Evolutionary conservation across 2,329 filamentous ascomycete species (phyloP).

Genomic region (Septoria linicola): DNA sequence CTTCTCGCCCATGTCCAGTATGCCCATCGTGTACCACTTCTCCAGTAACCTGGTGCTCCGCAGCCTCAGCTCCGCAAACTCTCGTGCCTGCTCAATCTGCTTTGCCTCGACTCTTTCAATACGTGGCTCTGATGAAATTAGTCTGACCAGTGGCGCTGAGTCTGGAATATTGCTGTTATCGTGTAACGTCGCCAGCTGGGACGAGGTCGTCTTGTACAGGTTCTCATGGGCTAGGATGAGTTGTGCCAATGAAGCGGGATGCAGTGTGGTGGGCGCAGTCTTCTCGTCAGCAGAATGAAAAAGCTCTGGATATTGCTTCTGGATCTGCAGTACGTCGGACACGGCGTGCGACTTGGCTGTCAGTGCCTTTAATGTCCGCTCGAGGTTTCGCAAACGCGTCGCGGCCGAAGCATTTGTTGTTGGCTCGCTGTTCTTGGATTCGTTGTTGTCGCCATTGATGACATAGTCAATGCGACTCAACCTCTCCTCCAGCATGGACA

Average conservation of each 20-base stretch:
- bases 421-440: background rate
- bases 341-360: slow-evolving; percentile 43
- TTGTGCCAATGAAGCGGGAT: slow-evolving; percentile 32
- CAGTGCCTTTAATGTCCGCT: slow-evolving; percentile 39
- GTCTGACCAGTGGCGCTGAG: slow-evolving; percentile 48
- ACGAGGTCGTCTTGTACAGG: slow-evolving; percentile 43
- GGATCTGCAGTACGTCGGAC: slow-evolving; percentile 42
- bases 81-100: slow-evolving; percentile 60
- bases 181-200: slow-evolving; percentile 46
- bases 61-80: slow-evolving; percentile 63
- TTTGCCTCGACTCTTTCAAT: slow-evolving; percentile 62
- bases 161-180: slow-evolving; percentile 46
- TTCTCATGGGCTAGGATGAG: slow-evolving; percentile 48
- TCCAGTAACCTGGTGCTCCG: slow-evolving; percentile 57
- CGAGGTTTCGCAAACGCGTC: slow-evolving; percentile 31
- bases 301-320: slow-evolving; percentile 44
- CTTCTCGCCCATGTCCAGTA: slow-evolving; percentile 66
- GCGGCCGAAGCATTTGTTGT: slow-evolving; percentile 22
- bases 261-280: slow-evolving; percentile 28
- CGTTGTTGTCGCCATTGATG: slow-evolving; percentile 38
- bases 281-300: slow-evolving; percentile 30
- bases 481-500: slow-evolving; percentile 47
- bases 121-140: slow-evolving; percentile 60
- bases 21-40: slow-evolving; percentile 70
- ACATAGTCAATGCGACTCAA: slow-evolving; percentile 47